Percentiles rank a stretch among this genome's conserved stretches.
phyloP scores from a whole-genome alignment of 2,329 filamentous ascomycete genomes.

The Escovopsis weberi region DNA sequence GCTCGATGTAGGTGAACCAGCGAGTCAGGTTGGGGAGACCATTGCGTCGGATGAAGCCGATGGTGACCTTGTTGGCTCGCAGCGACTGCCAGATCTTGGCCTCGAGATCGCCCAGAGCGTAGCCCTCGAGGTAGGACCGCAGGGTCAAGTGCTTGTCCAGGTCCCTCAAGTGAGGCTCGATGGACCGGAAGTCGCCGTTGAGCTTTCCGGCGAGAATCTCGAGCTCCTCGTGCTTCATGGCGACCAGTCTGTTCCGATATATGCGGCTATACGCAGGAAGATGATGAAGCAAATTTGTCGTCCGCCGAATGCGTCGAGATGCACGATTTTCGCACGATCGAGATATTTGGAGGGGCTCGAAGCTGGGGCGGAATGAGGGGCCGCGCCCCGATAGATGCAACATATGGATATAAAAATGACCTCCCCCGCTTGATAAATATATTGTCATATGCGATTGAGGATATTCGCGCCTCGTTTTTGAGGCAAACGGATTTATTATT shows the following conservation, averaged over 20 bases:
- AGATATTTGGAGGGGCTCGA: conserved; percentile 9
- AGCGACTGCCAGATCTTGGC: conserved; percentile 72
- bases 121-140: conserved; percentile 73
- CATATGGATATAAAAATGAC: background rate
- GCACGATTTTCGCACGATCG: conserved; percentile 9
- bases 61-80: conserved; percentile 70
- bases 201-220: conserved; percentile 35
- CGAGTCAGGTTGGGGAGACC: conserved; percentile 61
- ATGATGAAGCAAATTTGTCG: conserved; percentile 2
- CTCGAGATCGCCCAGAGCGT: conserved; percentile 63
- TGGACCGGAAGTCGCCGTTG: conserved; percentile 62
- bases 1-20: conserved; percentile 81
- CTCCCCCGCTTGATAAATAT: too few relatives aligned
- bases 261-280: background rate
- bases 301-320: conserved; percentile 10
- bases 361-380: conserved; percentile 2
- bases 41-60: conserved; percentile 67
- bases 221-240: conserved; percentile 44
- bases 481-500: too few relatives aligned
- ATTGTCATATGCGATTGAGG: too few relatives aligned
- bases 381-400: background rate
- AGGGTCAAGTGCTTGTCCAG: conserved; percentile 81
- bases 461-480: too few relatives aligned
- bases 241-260: conserved; percentile 8
- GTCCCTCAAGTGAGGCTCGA: conserved; percentile 58